Conservation (phyloP, 1,284 basidiomycete genomes). For the Tilletia caries region DNA sequence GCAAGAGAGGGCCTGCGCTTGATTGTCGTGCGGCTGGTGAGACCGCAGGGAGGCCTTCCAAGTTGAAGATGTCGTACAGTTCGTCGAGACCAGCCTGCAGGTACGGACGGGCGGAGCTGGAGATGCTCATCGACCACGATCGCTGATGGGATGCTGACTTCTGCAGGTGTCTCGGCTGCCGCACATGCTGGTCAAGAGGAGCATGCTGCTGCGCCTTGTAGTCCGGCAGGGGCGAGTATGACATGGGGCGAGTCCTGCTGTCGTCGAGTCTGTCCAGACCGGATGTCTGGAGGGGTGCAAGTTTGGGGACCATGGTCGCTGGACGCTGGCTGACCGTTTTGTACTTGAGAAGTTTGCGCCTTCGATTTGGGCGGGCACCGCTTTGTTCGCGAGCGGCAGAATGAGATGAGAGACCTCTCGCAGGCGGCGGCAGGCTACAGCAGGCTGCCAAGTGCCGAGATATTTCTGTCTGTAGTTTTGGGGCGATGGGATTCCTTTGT, state of each 20-base stretch:
- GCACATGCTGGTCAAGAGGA: neutral
- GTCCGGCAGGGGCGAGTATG: neutral
- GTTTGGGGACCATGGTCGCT: neutral
- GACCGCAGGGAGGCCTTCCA: neutral
- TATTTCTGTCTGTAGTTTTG: too few species aligned
- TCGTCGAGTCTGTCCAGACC: neutral
- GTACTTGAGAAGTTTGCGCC: too few species aligned
- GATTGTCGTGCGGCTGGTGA: neutral
- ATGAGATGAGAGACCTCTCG: too few species aligned
- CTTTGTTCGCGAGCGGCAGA: too few species aligned
- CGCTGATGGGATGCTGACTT: neutral
- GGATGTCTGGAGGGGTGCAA: neutral
- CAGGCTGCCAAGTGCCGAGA: too few species aligned
- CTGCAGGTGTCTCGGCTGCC: neutral
- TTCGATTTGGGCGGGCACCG: too few species aligned
- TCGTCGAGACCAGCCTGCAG: conserved; percentile 7
- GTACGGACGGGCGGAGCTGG: conserved; percentile 3
- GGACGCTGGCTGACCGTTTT: too few species aligned
- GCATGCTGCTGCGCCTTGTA: neutral
- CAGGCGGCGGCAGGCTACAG: too few species aligned
- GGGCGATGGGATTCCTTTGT: too few species aligned
- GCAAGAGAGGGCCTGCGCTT: neutral
- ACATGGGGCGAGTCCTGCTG: too few species aligned
- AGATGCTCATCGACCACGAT: conserved; percentile 5
- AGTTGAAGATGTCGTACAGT: conserved; percentile 14